Base-by-base conservation (phyloP, 2,329 filamentous ascomycete genomes). In the Fusarium udum region DNA sequence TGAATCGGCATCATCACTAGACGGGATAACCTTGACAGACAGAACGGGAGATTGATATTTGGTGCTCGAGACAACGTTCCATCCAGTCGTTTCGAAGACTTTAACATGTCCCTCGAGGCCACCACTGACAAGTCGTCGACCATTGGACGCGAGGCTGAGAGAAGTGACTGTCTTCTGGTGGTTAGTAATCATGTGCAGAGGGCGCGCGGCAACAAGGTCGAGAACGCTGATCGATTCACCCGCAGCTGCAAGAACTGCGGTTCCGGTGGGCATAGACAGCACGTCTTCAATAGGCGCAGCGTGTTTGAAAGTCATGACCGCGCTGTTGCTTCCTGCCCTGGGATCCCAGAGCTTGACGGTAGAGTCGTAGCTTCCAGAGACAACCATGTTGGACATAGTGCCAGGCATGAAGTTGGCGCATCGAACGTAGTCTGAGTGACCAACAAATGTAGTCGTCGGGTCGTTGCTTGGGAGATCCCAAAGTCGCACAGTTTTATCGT, bases 81-180 rank as follows among this genome's bases (percentile, higher is more conserved):
- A 99, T 57, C 90, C 92, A 2, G 91, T 92, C 3, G 95, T 98
- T 83, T 98, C 95, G 78, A 97, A 98, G 43, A 99, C 91, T 84
- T 99, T 99, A 84, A 98, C 92, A 83, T 98, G 96, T 15, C 96
- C 97, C 81, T 99, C 96, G 51, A 99, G 87, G 26, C 92, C 95
- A 82, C 95, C 96, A 73, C 92, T 95, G 61, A 99, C 89, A 64
- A 99, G 87, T 57, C 96, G 90, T 57, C 90, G 90, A 52, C 93
- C 93, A 75, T 93, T 90, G 49, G 94, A 95, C 13, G 95, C 95
- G 39, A 97, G 85, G 58, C 92, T 92, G 61, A 99, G 87, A 13
- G 93, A 92, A 0, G 96, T 98, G 68, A 99, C 95, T 2, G 96
- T 97, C 89, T 98, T 99, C 80, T 99, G 96, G 83, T 99, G 96